Base-by-base conservation (phyloP, 2,329 filamentous ascomycete genomes). In the Berkeleyomyces rouxiae region DNA sequence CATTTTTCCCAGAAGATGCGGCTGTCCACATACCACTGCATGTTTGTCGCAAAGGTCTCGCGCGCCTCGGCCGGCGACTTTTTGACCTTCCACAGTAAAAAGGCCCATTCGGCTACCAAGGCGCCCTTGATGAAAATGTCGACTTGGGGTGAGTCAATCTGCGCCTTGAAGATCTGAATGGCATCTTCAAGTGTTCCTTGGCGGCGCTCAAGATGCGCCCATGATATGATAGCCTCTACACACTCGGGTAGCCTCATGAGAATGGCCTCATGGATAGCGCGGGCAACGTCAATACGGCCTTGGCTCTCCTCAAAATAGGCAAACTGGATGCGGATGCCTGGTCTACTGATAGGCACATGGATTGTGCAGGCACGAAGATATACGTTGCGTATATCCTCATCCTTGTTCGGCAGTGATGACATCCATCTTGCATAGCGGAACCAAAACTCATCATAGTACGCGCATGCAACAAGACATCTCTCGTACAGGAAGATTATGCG, bases 401-500 rank as follows among this genome's bases (percentile, higher is more conserved):
- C 84, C 72, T 95, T 96, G 67, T 79, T 84, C 1, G 82, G 75
- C 70, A 95, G 88, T 0, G 83, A 83, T 64, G 82, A 79, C 88
- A 96, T 95, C 93, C 93, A 99, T 47, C 92, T 81, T 13, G 87
- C 89, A 73, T 96, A 99, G n/a, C 93, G 87, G 69, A 95, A 84
- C 93, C 93, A 99, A 73, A 97, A 95, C 71, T 97, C 92, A 59
- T 97, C 92, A 71, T 99, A 96, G 67, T 95, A 87, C 13, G 93
- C 92, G 69, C 89, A 95, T 0, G 90, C 92, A 43, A 96, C 89
- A 61, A 99, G 75, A 69, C 91, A 97, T 60, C 93, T 85, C 76
- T 99, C 93, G 71, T 99, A 97, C 40, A 99, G 76, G 70, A 93
- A 93, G 4, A 87, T 82, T 55, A 81, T 86, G 64, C 93, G 83